Conservation (phyloP, 1,139 yeast species). For the Yamadazyma membranifaciens region DNA sequence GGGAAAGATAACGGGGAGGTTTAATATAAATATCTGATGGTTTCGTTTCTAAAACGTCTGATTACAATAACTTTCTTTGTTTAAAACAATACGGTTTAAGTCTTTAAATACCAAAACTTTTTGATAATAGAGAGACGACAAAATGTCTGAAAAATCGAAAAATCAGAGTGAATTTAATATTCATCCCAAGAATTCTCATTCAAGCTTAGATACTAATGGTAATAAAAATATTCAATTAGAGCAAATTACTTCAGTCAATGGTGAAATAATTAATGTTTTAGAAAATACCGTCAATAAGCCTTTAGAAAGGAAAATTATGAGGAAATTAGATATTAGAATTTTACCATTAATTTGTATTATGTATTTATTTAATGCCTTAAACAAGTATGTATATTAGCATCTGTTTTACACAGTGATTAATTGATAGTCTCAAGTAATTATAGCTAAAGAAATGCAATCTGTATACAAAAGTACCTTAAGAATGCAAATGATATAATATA, state of each 20-base stretch:
- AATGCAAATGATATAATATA: no score
- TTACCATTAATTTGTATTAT: conserved; percentile 26
- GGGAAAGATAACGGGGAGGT: conserved; percentile 1
- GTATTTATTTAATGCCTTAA: conserved; percentile 30
- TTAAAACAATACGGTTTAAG: no score
- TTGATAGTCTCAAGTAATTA: no score
- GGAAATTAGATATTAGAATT: conserved; percentile 34
- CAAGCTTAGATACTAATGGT: conserved; percentile 14
- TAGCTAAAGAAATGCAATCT: no score
- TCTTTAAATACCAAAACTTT: not conserved
- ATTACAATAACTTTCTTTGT: no score
- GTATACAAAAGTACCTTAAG: no score
- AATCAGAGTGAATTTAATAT: conserved; percentile 9
- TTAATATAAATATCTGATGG: not conserved
- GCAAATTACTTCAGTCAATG: conserved; percentile 18
- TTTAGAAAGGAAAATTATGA: conserved; percentile 25
- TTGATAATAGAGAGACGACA: not conserved
- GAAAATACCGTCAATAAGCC: conserved; percentile 15
- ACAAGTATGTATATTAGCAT: conserved; percentile 14
- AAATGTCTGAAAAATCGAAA: conserved; percentile 1
- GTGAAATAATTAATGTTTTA: conserved; percentile 12
- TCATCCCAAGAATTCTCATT: conserved; percentile 12
- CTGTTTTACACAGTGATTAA: no score
- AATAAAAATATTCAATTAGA: conserved; percentile 10
- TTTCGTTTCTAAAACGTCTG: not conserved